Base-by-base conservation (phyloP, 495 filamentous ascomycete genomes). In the Penicillium canariense region DNA sequence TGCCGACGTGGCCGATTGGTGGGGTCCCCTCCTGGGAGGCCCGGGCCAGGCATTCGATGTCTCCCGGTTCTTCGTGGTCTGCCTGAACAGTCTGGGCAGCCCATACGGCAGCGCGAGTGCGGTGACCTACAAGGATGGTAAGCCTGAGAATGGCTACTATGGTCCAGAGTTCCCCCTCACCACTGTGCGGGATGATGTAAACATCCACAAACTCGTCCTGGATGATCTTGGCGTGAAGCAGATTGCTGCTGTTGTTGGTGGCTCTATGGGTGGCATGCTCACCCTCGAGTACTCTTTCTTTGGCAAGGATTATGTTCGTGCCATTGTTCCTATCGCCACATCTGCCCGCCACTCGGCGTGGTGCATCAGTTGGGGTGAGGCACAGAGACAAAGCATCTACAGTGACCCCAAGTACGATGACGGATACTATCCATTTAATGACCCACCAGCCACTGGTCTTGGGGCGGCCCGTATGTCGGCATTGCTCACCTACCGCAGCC, bases 331-430 rank as follows among this genome's bases (percentile, higher is more conserved):
- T 3, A 95, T 98, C 60, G 94, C 94, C 23, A 97, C 94, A 17
- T 97, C 93, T 5, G 89, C 90, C 46, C 84, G 90, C 10, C 94
- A 97, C 66, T 96, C 91, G 56, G 94, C 94, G n/a, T 98, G 94
- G 94, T 90, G 94, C 35, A 98, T 98, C 61, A 96, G 91, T 71
- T 97, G 94, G 94, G 92, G 94, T 36, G 94, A 98, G 70, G 93
- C 94, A 20, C 94, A 98, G 73, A 77, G 94, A 47, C 94, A 98
- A 71, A 95, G 90, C 77, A 98, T 98, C 67, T 98, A 97, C 72
- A 90, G 89, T 55, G 94, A 98, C 63, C 94, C 94, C 18, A 97
- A 96, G 73, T 98, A 98, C 68, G 90, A 96, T 47, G 90, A 97
- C 68, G 94, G 94, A 7, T 98, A 96, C 70, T 98, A 97, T 67